A percentile compares a stretch with the other conserved stretches of the same genome.
Evolutionary conservation across 768 basidiomycete genomes (phyloP).

Genomic region (Podaxis rugospora): DNA sequence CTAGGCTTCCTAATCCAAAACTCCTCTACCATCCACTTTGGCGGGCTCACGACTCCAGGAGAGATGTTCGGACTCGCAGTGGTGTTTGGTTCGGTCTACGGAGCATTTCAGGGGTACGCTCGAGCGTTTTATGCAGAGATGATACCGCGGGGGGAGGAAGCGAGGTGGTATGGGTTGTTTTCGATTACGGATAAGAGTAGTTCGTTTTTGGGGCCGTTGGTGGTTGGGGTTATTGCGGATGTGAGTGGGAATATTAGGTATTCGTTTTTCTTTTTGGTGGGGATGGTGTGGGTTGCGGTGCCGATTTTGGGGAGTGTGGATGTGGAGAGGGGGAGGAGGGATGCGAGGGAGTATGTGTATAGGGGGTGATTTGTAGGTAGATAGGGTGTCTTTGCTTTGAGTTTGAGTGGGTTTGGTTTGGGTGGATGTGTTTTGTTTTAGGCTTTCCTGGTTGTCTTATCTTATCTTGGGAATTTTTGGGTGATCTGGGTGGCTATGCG

Average conservation of each 20-base stretch:
- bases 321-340: constrained; percentile 56
- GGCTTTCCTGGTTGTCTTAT: too few species aligned
- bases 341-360: constrained; percentile 37
- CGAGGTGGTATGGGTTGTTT: constrained; percentile 85
- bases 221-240: constrained; percentile 87
- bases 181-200: constrained; percentile 86
- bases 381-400: too few species aligned
- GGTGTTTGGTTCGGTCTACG: constrained; percentile 84
- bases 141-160: constrained; percentile 84
- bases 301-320: constrained; percentile 73
- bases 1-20: constrained; percentile 68
- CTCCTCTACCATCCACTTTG: constrained; percentile 40
- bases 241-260: constrained; percentile 88
- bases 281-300: constrained; percentile 77
- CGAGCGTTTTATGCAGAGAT: constrained; percentile 84
- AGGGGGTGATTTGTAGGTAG: neutral
- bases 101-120: constrained; percentile 89
- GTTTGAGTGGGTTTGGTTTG: too few species aligned
- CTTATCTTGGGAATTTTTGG: too few species aligned
- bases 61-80: constrained; percentile 86
- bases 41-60: constrained; percentile 70
- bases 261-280: constrained; percentile 82
- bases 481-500: too few species aligned
- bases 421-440: too few species aligned
- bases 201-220: constrained; percentile 86